Percentiles rank a stretch among this genome's conserved stretches.
These are phyloP conservation scores for Oryza punctata DNA, from an alignment of 176 grass and related monocot species.

Conservation along the genomic window DNA sequence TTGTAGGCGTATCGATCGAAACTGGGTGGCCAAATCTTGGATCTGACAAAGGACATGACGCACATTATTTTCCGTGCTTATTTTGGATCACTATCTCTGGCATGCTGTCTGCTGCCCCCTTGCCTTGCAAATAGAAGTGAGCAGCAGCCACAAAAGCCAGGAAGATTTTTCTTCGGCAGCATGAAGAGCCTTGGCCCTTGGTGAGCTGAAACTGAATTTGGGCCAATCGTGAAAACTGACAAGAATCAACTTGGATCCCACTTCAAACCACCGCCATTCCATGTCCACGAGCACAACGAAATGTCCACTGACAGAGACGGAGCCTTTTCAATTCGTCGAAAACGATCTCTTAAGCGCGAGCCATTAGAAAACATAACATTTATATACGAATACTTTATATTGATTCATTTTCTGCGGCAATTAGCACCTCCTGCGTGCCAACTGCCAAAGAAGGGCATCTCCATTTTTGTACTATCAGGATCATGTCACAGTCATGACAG, in stretches of 20 bases:
- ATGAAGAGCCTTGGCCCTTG: neutral
- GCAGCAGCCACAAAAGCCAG: slow-evolving; percentile 2
- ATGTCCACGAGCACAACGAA: neutral
- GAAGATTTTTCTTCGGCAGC: slow-evolving; percentile 14
- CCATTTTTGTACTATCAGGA: neutral
- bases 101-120: neutral
- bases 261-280: neutral
- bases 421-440: neutral
- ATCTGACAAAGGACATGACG: neutral
- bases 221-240: slow-evolving; percentile 1
- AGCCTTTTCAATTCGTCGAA: neutral
- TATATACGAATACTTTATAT: neutral
- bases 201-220: neutral
- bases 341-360: neutral
- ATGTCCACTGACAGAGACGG: neutral
- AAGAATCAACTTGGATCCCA: slow-evolving; percentile 30
- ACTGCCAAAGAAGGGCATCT: neutral
- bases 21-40: neutral
- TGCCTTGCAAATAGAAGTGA: neutral
- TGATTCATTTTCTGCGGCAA: neutral
- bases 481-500: slow-evolving; percentile 21
- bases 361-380: neutral
- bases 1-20: neutral
- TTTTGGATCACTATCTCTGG: neutral
- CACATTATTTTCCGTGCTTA: neutral